Conservation (phyloP, 1,284 basidiomycete genomes). For the Malassezia japonica region DNA sequence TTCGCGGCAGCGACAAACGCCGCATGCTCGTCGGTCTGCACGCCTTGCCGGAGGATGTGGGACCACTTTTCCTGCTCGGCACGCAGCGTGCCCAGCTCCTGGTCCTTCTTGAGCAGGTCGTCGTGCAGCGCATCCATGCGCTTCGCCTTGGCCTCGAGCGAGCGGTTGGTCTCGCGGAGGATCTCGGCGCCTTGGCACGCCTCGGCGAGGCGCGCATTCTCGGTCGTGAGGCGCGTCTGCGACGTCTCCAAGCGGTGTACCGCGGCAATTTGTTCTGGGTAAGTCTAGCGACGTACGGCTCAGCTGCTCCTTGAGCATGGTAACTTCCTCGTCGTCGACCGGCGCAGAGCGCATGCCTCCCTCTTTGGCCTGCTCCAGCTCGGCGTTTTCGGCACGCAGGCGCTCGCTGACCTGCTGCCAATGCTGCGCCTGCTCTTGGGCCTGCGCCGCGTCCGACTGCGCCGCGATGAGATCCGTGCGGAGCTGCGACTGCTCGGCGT, state of each 20-base stretch:
- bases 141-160: slow-evolving; percentile 28
- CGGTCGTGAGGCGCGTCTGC: slow-evolving; percentile 21
- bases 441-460: slow-evolving; percentile 15
- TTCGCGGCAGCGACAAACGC: slow-evolving; percentile 26
- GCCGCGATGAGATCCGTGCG: slow-evolving; percentile 18
- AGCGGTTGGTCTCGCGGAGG: slow-evolving; percentile 38
- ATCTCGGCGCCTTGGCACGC: slow-evolving; percentile 25
- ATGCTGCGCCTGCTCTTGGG: slow-evolving; percentile 11
- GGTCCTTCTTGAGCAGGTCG: slow-evolving; percentile 24
- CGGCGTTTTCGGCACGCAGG: slow-evolving; percentile 19
- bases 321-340: slow-evolving; percentile 12
- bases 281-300: slow-evolving; percentile 3
- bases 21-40: slow-evolving; percentile 10
- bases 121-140: slow-evolving; percentile 24
- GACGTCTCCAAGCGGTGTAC: slow-evolving; percentile 24
- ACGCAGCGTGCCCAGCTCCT: slow-evolving; percentile 29
- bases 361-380: slow-evolving; percentile 13
- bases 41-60: slow-evolving; percentile 7
- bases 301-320: slow-evolving; percentile 23
- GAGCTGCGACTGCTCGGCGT: slow-evolving; percentile 12
- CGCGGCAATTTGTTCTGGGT: slow-evolving; percentile 18
- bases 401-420: background rate
- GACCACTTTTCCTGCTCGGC: slow-evolving; percentile 24
- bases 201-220: slow-evolving; percentile 23
- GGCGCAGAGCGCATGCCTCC: background rate